Percentiles rank a stretch among this genome's conserved stretches.
phyloP scores from a whole-genome alignment of 257 asterid species.

The Dorcoceras hygrometricum region DNA sequence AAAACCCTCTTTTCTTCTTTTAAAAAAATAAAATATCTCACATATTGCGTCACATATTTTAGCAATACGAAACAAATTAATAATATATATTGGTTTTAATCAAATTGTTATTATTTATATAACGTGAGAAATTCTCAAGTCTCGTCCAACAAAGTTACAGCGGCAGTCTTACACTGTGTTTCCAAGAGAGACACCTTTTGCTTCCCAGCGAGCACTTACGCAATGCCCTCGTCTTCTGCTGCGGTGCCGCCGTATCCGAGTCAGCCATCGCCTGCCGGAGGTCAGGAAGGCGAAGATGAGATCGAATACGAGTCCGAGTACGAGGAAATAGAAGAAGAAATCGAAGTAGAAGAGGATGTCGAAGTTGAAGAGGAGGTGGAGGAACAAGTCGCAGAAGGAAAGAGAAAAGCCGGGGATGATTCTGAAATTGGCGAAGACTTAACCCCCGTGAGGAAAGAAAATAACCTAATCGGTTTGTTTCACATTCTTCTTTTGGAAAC shows the following conservation, averaged over 20 bases:
- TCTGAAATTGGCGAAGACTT: slow-evolving; percentile 33
- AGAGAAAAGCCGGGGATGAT: slow-evolving; percentile 21
- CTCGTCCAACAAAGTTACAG: neutral
- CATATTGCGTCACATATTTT: no score
- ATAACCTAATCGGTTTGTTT: slow-evolving; percentile 41
- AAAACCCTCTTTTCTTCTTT: no score
- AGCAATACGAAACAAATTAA: no score
- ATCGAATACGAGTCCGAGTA: slow-evolving; percentile 30
- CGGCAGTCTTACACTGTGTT: neutral
- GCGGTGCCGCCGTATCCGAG: slow-evolving; percentile 27
- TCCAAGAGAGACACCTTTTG: neutral
- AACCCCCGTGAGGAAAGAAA: slow-evolving; percentile 30
- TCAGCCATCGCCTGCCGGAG: slow-evolving; percentile 19
- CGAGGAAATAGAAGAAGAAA: slow-evolving; percentile 48
- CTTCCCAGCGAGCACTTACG: slow-evolving; percentile 11
- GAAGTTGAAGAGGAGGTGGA: slow-evolving; percentile 30
- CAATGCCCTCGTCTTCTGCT: slow-evolving; percentile 34
- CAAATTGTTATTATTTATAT: no score
- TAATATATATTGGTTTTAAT: no score
- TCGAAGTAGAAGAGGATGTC: slow-evolving; percentile 42
- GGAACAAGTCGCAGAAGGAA: slow-evolving; percentile 25
- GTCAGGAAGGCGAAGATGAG: slow-evolving; percentile 33
- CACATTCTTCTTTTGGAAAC: neutral
- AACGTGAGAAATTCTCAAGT: no score
- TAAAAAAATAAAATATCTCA: no score